Conservation (phyloP, 192 early-diverging fungal species). For the Allomyces arbusculus region DNA sequence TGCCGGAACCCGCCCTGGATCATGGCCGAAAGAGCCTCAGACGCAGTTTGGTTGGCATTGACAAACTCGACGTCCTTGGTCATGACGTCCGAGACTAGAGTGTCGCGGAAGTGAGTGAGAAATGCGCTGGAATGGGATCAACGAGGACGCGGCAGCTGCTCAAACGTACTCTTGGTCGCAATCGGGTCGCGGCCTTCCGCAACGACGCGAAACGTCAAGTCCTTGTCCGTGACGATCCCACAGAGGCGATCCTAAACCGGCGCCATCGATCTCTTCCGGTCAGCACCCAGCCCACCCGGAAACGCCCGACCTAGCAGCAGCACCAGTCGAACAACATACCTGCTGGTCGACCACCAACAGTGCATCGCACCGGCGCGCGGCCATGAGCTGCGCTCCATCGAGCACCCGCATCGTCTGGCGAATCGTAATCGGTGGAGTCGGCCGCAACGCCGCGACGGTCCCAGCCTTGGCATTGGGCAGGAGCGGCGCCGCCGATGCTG, state of each 20-base stretch:
- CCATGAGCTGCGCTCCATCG: conserved; percentile 81
- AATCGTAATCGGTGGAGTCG: conserved; percentile 68
- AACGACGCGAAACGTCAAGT: conserved; percentile 86
- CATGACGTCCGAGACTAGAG: conserved; percentile 64
- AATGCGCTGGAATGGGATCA: too few relatives aligned
- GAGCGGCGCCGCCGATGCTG: too few relatives aligned
- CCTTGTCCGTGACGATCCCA: conserved; percentile 96
- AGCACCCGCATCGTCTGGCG: conserved; percentile 52
- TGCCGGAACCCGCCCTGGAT: conserved; percentile 68
- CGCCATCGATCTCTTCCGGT: too few relatives aligned
- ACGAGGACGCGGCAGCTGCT: too few relatives aligned
- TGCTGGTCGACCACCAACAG: conserved; percentile 75
- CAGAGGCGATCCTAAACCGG: conserved; percentile 48
- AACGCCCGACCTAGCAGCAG: too few relatives aligned
- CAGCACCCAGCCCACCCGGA: too few relatives aligned
- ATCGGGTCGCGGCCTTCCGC: conserved; percentile 22
- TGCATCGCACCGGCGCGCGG: conserved; percentile 90
- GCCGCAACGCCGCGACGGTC: conserved; percentile 73
- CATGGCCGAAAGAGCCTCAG: conserved; percentile 64
- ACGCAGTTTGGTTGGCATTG: conserved; percentile 55
- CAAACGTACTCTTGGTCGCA: too few relatives aligned
- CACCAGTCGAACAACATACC: too few relatives aligned
- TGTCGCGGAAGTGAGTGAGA: too few relatives aligned
- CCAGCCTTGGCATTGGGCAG: conserved; percentile 29
- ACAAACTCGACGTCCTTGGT: conserved; percentile 82